These are phyloP conservation scores for Calamus simplicifolius DNA, from an alignment of 176 grass and related monocot species.

Conservation along the genomic window DNA sequence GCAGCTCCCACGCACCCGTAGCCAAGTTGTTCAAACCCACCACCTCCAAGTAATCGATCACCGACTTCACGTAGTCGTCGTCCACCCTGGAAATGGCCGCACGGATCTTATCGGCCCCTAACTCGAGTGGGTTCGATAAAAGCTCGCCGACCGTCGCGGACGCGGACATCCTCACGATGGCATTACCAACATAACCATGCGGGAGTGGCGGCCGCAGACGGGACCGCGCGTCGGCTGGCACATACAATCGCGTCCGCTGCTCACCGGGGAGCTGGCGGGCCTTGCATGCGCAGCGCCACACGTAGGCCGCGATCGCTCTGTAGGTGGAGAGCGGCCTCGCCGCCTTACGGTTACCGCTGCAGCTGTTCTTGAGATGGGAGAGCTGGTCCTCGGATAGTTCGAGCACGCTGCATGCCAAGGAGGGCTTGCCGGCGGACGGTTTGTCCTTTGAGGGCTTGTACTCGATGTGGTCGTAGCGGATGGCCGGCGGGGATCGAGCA, in stretches of 20 bases:
- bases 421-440: too few relatives aligned
- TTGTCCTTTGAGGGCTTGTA: neutral
- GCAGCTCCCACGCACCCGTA: constrained; percentile 28
- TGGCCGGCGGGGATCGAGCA: constrained; percentile 24
- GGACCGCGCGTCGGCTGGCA: constrained; percentile 56
- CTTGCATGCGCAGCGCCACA: constrained; percentile 57
- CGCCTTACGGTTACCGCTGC: constrained; percentile 25
- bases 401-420: neutral
- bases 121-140: constrained; percentile 18
- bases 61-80: constrained; percentile 30
- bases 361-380: constrained; percentile 25
- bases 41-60: constrained; percentile 41
- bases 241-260: constrained; percentile 39
- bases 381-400: constrained; percentile 34
- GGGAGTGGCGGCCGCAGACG: constrained; percentile 46
- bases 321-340: constrained; percentile 30
- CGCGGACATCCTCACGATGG: constrained; percentile 44
- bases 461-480: constrained; percentile 40
- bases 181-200: constrained; percentile 47
- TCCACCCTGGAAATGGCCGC: constrained; percentile 29
- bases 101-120: constrained; percentile 7
- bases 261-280: constrained; percentile 23
- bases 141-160: constrained; percentile 30
- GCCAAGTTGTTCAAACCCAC: constrained; percentile 18
- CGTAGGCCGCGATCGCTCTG: constrained; percentile 43